A percentile compares a stretch with the other conserved stretches of the same genome.
phyloP scores from a whole-genome alignment of 2,329 filamentous ascomycete species.

The Ploettnerulaceae sp. region DNA sequence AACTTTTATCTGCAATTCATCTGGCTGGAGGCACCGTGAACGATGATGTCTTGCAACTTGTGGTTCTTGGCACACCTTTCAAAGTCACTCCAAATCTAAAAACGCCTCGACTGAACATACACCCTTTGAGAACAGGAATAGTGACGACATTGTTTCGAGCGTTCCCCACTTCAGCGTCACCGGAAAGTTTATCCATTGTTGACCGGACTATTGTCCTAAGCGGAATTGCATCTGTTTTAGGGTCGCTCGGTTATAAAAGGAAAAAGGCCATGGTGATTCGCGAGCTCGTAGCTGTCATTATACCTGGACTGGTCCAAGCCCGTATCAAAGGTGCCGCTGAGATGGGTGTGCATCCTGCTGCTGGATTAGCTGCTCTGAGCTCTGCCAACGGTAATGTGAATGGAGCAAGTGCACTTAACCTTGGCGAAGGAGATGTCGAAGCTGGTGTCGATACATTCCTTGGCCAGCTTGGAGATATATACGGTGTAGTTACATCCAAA shows the following conservation, averaged over 20 bases:
- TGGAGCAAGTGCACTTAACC: conserved; percentile 52
- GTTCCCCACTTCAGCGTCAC: conserved; percentile 59
- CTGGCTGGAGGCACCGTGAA: conserved; percentile 59
- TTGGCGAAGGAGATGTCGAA: conserved; percentile 61
- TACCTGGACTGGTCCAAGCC: conserved; percentile 82
- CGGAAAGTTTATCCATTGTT: conserved; percentile 63
- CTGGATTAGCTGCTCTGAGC: conserved; percentile 72
- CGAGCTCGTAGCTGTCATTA: conserved; percentile 77
- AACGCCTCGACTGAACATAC: conserved; percentile 51
- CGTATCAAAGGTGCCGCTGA: conserved; percentile 92
- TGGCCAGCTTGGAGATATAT: conserved; percentile 55
- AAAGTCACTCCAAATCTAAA: conserved; percentile 42
- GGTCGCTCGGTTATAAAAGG: conserved; percentile 70
- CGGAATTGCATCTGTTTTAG: conserved; percentile 82
- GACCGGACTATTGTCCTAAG: conserved; percentile 77
- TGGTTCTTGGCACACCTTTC: conserved; percentile 58
- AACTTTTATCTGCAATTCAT: conserved; percentile 63
- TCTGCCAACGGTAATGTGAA: conserved; percentile 45
- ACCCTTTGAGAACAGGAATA: conserved; percentile 58
- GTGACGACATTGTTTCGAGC: conserved; percentile 61
- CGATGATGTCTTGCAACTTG: conserved; percentile 55
- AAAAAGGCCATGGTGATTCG: conserved; percentile 90
- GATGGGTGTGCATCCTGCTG: conserved; percentile 89
- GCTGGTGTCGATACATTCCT: conserved; percentile 61
- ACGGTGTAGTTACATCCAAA: conserved; percentile 50